Percentiles rank a stretch among this genome's conserved stretches.
phyloP scores from a whole-genome alignment of 371 early-diverging fungal genomes.

The Actinomortierella wolfii region DNA sequence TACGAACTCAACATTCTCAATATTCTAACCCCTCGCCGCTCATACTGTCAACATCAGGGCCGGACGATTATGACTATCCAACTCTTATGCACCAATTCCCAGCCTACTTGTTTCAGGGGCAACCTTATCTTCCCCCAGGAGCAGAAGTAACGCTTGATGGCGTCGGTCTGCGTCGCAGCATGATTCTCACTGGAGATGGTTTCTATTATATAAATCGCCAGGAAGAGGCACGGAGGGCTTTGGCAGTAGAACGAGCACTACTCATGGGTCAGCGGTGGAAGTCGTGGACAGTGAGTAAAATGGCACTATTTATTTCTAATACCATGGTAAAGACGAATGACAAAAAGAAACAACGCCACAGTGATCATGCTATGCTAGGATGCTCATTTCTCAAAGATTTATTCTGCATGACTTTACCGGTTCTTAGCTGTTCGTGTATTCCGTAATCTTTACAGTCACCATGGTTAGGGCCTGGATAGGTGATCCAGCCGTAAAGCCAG shows the following conservation, averaged over 20 bases:
- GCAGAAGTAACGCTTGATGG: neutral
- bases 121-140: neutral
- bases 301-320: conserved; percentile 56
- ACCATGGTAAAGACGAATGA: conserved; percentile 61
- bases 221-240: conserved; percentile 26
- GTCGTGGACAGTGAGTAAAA: conserved; percentile 59
- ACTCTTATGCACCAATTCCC: neutral
- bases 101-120: neutral
- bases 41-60: neutral
- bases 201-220: conserved; percentile 12
- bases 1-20: no score
- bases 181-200: neutral
- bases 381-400: no score
- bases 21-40: neutral
- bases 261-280: neutral
- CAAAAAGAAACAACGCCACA: no score
- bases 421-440: conserved; percentile 57
- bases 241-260: conserved; percentile 23
- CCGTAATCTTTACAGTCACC: conserved; percentile 26
- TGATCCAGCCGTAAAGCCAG: conserved; percentile 20
- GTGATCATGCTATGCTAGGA: no score
- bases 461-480: conserved; percentile 26
- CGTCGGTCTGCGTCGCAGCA: neutral
- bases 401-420: no score
- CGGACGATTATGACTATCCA: neutral